Conservation (phyloP, 73 alveolate species). For the Symbiodinium pilosum region DNA sequence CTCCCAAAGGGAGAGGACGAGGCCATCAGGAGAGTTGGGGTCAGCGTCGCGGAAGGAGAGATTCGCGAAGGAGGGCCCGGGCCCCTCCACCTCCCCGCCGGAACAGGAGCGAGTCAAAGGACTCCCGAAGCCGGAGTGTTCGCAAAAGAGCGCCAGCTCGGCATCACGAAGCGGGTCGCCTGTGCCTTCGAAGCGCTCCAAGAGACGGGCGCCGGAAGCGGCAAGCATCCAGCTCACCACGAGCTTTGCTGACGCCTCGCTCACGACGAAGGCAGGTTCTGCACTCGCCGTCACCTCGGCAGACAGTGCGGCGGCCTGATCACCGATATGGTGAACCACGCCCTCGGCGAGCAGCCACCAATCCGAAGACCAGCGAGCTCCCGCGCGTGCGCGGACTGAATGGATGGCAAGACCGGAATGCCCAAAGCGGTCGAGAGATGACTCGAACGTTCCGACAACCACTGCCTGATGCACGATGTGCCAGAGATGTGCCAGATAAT, state of each 20-base stretch:
- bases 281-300: too few species aligned
- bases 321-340: too few species aligned
- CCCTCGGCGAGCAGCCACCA: too few species aligned
- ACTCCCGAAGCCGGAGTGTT: not conserved
- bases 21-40: not conserved
- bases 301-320: too few species aligned
- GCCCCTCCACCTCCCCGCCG: not conserved
- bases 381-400: not conserved
- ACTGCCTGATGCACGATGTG: too few species aligned
- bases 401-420: not conserved
- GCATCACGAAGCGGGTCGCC: not conserved
- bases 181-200: not conserved
- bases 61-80: not conserved
- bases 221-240: not conserved
- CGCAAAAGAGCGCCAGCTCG: not conserved
- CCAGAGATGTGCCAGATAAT: not conserved
- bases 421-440: not conserved
- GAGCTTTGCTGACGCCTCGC: too few species aligned
- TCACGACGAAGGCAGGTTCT: too few species aligned
- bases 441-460: not conserved
- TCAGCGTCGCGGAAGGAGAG: not conserved
- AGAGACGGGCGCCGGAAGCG: not conserved
- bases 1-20: constrained; percentile 61
- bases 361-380: too few species aligned
- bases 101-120: not conserved